Base-by-base conservation (phyloP, 345 rosid genomes). In the Acer campestre region DNA sequence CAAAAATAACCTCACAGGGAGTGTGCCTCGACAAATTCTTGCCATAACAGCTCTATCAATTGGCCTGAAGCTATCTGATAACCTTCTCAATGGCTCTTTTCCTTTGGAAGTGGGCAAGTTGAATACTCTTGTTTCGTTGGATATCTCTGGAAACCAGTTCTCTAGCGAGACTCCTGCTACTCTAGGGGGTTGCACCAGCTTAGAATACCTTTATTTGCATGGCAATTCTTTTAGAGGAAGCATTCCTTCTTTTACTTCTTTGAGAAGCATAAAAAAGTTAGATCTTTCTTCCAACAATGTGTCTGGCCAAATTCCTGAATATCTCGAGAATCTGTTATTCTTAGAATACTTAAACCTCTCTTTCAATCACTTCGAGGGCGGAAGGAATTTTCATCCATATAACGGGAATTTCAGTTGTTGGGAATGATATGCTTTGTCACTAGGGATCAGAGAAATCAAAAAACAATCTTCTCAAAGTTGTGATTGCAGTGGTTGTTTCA, bases 401-500 rank as follows among this genome's bases (percentile, higher is more conserved):
- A 31, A 67, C 64, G 25, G 51, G 20, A 3, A 59, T 66, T 55
- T 44, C 62, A 6, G 18, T 80, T 20, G 6, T 48, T 20, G 80
- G 80, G 20, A 80, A 80, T 70, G 27, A 46, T 3, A 42, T 6
- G 56, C 80, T 76, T 23, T 76, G 83, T 76, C 69, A 73, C 8
- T 51, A 58, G 31, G 29, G 61, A 65, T 42, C 53, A 10, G 64
- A 58, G 67, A 75, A 59, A 83, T 79, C 5, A 7, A 78, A 16
- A 44, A 44, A 18, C 42, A 49, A 10, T 25, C 61, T 70, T 8
- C 64, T 55, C 42, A 55, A 71, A 55, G 49, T 71, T 14, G 7
- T 71, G 64, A 53, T 56, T 71, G 31, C 29, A 18, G 63, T 71
- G 61, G 17, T 25, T 31, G 29, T 55, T 9, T 55, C 61, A 11